Evolutionary conservation across 2,329 filamentous ascomycete genomes (phyloP).

Genomic region (Pseudocercospora crystallina): DNA sequence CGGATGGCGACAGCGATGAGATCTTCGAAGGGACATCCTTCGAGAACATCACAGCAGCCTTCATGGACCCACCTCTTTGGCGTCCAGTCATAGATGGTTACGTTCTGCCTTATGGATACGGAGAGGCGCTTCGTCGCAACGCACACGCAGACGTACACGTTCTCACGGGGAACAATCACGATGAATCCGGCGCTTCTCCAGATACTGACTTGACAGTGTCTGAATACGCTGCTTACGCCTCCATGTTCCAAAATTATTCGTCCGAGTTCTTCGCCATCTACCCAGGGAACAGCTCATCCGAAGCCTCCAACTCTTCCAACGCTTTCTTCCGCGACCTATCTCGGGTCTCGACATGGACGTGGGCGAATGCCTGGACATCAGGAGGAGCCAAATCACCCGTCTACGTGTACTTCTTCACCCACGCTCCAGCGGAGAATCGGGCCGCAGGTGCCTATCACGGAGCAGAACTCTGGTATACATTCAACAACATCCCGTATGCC

Average conservation of each 20-base stretch:
- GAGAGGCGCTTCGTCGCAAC: background rate
- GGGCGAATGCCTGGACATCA: background rate
- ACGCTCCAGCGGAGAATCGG: background rate
- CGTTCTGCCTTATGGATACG: slow-evolving; percentile 2
- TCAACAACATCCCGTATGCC: slow-evolving; percentile 4
- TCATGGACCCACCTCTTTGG: slow-evolving; percentile 7
- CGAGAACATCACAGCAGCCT: slow-evolving; percentile 2
- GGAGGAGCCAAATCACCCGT: slow-evolving; percentile 1
- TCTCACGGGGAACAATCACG: slow-evolving; percentile 6
- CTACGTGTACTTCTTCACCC: background rate
- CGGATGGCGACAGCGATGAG: background rate
- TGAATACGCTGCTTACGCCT: background rate
- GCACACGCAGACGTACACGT: slow-evolving; percentile 1
- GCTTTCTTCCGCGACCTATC: background rate
- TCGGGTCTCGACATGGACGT: slow-evolving; percentile 4
- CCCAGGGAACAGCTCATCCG: background rate
- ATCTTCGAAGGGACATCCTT: slow-evolving; percentile 3
- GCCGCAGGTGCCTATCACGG: background rate
- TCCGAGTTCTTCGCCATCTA: background rate
- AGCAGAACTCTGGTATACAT: background rate
- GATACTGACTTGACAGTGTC: background rate
- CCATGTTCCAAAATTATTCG: background rate
- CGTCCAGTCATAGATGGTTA: slow-evolving; percentile 6
- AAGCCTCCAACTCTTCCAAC: background rate
- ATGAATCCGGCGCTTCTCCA: slow-evolving; percentile 1